phyloP scores from a whole-genome alignment of 1,284 basidiomycete species.

The Cutaneotrichosporon spelunceum region DNA sequence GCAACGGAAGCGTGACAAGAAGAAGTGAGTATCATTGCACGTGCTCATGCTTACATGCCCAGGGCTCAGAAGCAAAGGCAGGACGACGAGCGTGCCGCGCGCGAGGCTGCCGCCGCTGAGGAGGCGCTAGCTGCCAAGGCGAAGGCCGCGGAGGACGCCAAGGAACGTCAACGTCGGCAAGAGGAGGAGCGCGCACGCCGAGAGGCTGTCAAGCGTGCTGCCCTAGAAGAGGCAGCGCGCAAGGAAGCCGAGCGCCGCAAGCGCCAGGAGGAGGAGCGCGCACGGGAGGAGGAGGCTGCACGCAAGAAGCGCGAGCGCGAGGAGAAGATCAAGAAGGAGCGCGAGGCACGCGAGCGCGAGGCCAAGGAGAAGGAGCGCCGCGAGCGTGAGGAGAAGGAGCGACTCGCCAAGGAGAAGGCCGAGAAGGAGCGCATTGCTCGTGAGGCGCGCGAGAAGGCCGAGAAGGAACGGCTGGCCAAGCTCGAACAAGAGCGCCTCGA shows the following conservation, averaged over 20 bases:
- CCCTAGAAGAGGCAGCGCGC: slow-evolving; percentile 67
- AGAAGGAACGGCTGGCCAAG: slow-evolving; percentile 42
- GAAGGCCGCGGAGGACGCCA: slow-evolving; percentile 63
- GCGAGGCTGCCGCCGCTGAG: slow-evolving; percentile 74
- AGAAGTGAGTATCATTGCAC: slow-evolving; percentile 36
- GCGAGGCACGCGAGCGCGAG: slow-evolving; percentile 50
- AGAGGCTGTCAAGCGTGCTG: slow-evolving; percentile 68
- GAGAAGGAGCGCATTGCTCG: slow-evolving; percentile 55
- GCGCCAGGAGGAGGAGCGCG: slow-evolving; percentile 55
- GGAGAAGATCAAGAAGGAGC: slow-evolving; percentile 62
- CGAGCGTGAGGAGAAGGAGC: slow-evolving; percentile 66
- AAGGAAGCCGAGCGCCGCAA: slow-evolving; percentile 55
- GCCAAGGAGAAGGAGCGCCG: slow-evolving; percentile 52
- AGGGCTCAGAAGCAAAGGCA: slow-evolving; percentile 88
- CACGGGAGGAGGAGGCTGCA: slow-evolving; percentile 55
- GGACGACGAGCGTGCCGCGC: slow-evolving; percentile 78
- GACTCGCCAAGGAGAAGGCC: slow-evolving; percentile 61
- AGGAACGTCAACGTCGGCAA: slow-evolving; percentile 64
- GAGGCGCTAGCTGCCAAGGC: slow-evolving; percentile 71
- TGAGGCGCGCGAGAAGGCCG: slow-evolving; percentile 42
- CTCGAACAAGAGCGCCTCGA: slow-evolving; percentile 37
- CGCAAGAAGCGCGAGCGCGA: slow-evolving; percentile 65
- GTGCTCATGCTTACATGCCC: slow-evolving; percentile 11
- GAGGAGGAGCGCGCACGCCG: slow-evolving; percentile 69
- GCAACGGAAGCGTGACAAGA: slow-evolving; percentile 84